Base-by-base conservation (phyloP, 2,329 filamentous ascomycete genomes). In the Fusarium concolor region DNA sequence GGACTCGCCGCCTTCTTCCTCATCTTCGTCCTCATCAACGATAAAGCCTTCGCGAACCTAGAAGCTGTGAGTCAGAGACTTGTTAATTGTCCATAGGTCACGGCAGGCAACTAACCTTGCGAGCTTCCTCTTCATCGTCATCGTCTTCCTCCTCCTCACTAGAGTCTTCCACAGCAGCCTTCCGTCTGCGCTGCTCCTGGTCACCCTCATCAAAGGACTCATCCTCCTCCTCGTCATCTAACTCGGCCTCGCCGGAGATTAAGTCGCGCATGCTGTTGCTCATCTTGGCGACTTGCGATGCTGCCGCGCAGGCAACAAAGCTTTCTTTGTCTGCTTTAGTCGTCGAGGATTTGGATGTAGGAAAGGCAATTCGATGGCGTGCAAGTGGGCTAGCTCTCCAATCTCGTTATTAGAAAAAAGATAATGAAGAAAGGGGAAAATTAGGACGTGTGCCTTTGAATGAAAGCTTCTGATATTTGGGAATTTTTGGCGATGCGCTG, bases 21-120 rank as follows among this genome's bases (percentile, higher is more conserved):
- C 91, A 56, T 93, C 91, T 71, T 93, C 91, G 65, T 95, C 94
- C 75, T 97, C 94, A 75, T 97, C 93, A 67, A 97, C 93, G 70
- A 99, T 97, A 81, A 98, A 99, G 26, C 94, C 95, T 83, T 97
- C 94, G 52, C 92, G 92, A 69, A 97, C 87, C 94, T 97, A 74
- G 12, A 31, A 37, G 6, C 41, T 71, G 67, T 68, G 62, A 38
- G 60, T 71, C 26, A 72, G 51, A 14, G 2, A 18, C 33, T 28
- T 33, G 44, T 12, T 28, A 43, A 17, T 31, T 54, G 22, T 14
- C 18, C 37, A 74, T 26, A 42, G 10, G 17, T 62, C 14, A 12
- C 22, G 14, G 17, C 28, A 5, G 44, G 17, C 42, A 35, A 74
- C 84, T 73, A 81, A 96, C 92, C 78, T 89, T 90, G 71, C 89